Percentiles rank a stretch among this genome's conserved stretches.
These are phyloP conservation scores for Hondaea fermentalgiana DNA, from an alignment of 108 stramenopile genomes.

Conservation along the genomic window DNA sequence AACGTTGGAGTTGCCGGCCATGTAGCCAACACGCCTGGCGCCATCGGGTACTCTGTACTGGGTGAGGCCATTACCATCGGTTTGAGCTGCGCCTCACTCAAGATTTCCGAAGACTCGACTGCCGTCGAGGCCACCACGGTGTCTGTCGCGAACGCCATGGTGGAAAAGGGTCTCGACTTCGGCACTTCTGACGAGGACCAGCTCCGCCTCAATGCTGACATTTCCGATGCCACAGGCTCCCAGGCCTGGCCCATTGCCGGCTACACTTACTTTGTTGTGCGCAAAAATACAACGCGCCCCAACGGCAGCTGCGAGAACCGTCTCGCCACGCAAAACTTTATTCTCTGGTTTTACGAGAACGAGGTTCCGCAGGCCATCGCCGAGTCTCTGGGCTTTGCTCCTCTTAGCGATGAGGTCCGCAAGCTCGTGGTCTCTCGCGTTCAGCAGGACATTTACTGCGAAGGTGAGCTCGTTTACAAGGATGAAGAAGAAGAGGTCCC, in stretches of 20 bases:
- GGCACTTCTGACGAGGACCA: not conserved
- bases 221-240: not conserved
- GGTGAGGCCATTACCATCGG: not conserved
- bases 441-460: not conserved
- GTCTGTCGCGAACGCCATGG: not conserved
- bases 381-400: not conserved
- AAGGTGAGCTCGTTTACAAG: not conserved
- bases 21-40: not conserved
- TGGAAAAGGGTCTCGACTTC: not conserved
- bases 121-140: not conserved
- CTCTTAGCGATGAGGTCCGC: not conserved
- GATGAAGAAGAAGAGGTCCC: not conserved
- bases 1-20: constrained; percentile 8
- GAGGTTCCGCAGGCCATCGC: not conserved
- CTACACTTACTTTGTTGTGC: constrained; percentile 1
- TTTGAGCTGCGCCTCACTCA: not conserved
- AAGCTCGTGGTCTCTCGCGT: not conserved
- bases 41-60: constrained; percentile 6
- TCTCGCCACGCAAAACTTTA: not conserved
- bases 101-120: not conserved
- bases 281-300: not conserved
- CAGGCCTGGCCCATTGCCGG: constrained; percentile 1
- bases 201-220: not conserved
- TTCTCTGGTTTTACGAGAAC: not conserved
- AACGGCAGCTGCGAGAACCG: not conserved